Evolutionary conservation across 441 rosid species (phyloP).

Genomic region (Breynia disticha): DNA sequence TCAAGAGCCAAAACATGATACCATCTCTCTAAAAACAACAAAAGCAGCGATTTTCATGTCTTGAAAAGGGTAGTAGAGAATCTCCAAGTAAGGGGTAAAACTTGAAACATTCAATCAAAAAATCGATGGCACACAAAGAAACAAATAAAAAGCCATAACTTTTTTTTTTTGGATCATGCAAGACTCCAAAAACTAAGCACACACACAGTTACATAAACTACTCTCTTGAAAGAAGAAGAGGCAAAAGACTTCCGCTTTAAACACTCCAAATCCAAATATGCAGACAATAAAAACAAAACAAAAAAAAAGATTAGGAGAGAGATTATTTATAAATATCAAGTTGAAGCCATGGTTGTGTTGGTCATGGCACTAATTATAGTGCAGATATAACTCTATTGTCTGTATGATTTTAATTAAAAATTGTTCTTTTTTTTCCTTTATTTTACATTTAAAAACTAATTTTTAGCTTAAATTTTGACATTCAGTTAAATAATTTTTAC

Average conservation of each 20-base stretch:
- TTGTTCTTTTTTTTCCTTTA: too few relatives aligned
- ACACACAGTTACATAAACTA: conserved; percentile 8
- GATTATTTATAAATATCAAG: conserved; percentile 1
- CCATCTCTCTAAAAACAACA: not conserved
- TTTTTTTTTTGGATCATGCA: conserved; percentile 37
- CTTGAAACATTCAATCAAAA: conserved; percentile 37
- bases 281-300: conserved; percentile 6
- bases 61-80: conserved; percentile 2
- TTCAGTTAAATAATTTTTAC: not conserved
- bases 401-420: not conserved
- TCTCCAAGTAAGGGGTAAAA: not conserved
- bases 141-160: conserved; percentile 30
- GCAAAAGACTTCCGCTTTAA: too few relatives aligned
- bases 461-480: too few relatives aligned
- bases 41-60: not conserved
- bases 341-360: conserved; percentile 2
- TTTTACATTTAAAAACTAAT: too few relatives aligned
- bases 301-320: not conserved
- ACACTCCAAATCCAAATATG: too few relatives aligned
- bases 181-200: conserved; percentile 39
- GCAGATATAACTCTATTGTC: conserved; percentile 1
- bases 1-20: too few relatives aligned
- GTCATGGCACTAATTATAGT: conserved; percentile 8
- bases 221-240: too few relatives aligned
- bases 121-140: conserved; percentile 43